These are phyloP conservation scores for Hemileia vastatrix DNA, from an alignment of 1,284 basidiomycete genomes.

Conservation along the genomic window DNA sequence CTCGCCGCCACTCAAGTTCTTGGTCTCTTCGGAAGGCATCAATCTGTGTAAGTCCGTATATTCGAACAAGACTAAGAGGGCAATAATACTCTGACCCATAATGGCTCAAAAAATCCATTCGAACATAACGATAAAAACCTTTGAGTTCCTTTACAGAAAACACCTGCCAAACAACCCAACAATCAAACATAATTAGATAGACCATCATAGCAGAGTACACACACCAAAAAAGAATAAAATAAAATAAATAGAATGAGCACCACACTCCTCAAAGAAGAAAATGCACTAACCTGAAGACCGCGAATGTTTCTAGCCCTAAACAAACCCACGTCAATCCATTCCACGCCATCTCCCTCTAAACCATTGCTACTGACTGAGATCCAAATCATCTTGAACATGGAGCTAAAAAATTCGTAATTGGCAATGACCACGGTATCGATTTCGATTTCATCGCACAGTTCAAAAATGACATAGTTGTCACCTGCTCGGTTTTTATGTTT, in stretches of 20 bases:
- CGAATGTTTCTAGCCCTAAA: conserved; percentile 81
- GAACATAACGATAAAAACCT: conserved; percentile 83
- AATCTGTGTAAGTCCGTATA: conserved; percentile 92
- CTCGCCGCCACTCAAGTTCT: conserved; percentile 25
- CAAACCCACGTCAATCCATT: conserved; percentile 53
- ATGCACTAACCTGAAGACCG: conserved; percentile 67
- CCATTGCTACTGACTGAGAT: conserved; percentile 50
- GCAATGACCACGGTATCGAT: conserved; percentile 93
- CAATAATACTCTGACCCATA: conserved; percentile 96
- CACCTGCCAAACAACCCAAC: conserved; percentile 72
- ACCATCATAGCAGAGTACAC: neutral
- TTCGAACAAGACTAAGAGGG: conserved; percentile 80
- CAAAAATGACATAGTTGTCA: conserved; percentile 79
- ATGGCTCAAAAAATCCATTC: conserved; percentile 86
- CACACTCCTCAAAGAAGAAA: neutral
- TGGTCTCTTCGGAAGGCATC: conserved; percentile 89
- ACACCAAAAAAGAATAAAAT: neutral
- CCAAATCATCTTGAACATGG: conserved; percentile 83
- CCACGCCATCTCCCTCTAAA: conserved; percentile 30
- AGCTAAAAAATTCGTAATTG: conserved; percentile 96
- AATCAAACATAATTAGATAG: neutral
- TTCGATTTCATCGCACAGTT: conserved; percentile 92
- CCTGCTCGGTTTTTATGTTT: conserved; percentile 13
- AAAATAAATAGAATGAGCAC: neutral
- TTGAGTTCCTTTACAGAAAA: conserved; percentile 52